Conservation (phyloP, 2,329 filamentous ascomycete species). For the Paracamarosporium sp. region DNA sequence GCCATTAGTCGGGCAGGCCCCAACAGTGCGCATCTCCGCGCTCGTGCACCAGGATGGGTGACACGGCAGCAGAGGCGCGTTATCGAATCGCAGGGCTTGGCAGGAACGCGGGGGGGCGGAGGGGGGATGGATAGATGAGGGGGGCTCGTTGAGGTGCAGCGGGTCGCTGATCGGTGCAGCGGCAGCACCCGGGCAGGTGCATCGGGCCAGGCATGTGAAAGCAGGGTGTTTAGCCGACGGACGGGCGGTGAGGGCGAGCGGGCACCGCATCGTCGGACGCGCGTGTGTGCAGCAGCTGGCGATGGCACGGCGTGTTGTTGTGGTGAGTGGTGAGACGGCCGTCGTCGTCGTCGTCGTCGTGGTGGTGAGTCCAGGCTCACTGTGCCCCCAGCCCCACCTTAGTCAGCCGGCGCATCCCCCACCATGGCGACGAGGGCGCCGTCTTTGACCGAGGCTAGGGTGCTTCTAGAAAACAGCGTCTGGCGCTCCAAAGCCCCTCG, state of each 20-base stretch:
- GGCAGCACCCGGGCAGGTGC: conserved; percentile 14
- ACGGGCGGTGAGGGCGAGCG: neutral
- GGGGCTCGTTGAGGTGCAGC: conserved; percentile 13
- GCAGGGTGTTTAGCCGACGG: conserved; percentile 13
- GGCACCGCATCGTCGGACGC: neutral
- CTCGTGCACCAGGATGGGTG: neutral
- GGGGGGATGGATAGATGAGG: conserved; percentile 18
- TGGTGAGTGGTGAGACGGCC: neutral
- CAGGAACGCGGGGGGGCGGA: conserved; percentile 19
- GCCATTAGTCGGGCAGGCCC: neutral
- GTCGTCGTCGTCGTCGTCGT: neutral
- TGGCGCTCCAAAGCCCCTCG: neutral
- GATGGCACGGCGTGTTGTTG: neutral
- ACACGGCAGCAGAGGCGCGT: conserved; percentile 1
- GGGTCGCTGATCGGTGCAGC: conserved; percentile 21
- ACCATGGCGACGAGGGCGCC: neutral
- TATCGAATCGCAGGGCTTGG: conserved; percentile 7
- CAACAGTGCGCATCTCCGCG: neutral
- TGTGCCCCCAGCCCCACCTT: neutral
- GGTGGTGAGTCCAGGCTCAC: too few relatives aligned
- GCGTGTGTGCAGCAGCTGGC: neutral
- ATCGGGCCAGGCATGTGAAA: conserved; percentile 21
- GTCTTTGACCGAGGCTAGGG: neutral
- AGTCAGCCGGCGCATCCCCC: neutral
- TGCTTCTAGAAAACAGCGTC: neutral